phyloP scores from a whole-genome alignment of 495 filamentous ascomycete species.

The Geoglossum glabrum region DNA sequence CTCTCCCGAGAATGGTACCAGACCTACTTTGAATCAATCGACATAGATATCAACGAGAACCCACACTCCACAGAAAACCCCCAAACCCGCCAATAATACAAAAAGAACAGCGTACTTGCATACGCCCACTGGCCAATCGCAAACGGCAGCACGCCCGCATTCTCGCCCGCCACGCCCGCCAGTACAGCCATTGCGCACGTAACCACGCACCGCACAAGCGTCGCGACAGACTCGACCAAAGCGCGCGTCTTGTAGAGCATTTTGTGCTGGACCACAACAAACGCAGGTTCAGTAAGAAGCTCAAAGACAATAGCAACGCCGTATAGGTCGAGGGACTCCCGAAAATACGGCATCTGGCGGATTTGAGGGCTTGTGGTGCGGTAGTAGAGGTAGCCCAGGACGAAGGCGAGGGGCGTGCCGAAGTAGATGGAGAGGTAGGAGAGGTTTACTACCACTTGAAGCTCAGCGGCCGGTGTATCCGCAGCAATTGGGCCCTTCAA shows the following conservation, averaged over 20 bases:
- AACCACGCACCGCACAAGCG: conserved; percentile 49
- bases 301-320: conserved; percentile 60
- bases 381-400: conserved; percentile 46
- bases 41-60: conserved; percentile 36
- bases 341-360: conserved; percentile 37
- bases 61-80: conserved; percentile 22
- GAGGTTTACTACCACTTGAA: conserved; percentile 69
- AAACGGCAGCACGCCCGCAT: conserved; percentile 68
- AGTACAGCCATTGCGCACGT: conserved; percentile 47
- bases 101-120: conserved; percentile 39
- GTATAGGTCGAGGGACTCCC: conserved; percentile 43
- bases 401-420: conserved; percentile 39
- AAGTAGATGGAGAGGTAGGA: conserved; percentile 57
- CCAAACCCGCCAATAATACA: conserved; percentile 38
- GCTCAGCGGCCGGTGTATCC: conserved; percentile 9
- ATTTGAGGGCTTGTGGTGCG: conserved; percentile 33
- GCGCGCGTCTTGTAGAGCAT: conserved; percentile 64
- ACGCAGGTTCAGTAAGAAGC: conserved; percentile 64
- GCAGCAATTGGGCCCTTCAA: conserved; percentile 6
- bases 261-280: conserved; percentile 61
- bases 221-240: conserved; percentile 57
- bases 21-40: conserved; percentile 28
- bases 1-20: too few relatives aligned
- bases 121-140: conserved; percentile 73
- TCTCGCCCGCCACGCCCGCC: conserved; percentile 24